Evolutionary conservation across 1,139 yeast species (phyloP).

Genomic region (Groenewaldozyma sp.): DNA sequence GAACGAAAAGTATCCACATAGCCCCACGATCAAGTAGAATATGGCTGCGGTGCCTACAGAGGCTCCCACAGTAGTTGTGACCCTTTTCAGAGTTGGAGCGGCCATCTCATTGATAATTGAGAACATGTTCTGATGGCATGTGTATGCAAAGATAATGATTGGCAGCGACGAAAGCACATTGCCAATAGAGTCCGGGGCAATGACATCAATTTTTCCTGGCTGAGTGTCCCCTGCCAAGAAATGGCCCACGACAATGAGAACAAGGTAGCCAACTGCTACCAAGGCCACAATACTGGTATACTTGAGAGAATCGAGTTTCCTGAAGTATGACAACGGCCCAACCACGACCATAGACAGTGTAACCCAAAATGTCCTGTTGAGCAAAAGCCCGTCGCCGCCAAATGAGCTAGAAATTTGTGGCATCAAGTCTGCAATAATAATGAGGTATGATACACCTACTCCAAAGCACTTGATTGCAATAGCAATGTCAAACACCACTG

Average conservation of each 20-base stretch:
- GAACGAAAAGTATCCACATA: slow-evolving; percentile 78
- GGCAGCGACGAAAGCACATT: slow-evolving; percentile 74
- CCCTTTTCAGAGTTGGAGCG: slow-evolving; percentile 43
- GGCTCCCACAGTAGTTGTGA: slow-evolving; percentile 43
- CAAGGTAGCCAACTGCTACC: slow-evolving; percentile 68
- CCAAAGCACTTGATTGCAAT: slow-evolving; percentile 91
- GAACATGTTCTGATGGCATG: slow-evolving; percentile 90
- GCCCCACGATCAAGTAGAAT: slow-evolving; percentile 61
- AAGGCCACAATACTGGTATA: slow-evolving; percentile 83
- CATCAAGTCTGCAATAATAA: slow-evolving; percentile 83
- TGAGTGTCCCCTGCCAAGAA: slow-evolving; percentile 41
- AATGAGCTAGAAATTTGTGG: slow-evolving; percentile 41
- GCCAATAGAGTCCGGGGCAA: slow-evolving; percentile 46
- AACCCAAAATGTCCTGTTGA: slow-evolving; percentile 29
- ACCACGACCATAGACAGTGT: slow-evolving; percentile 33
- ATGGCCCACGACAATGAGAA: slow-evolving; percentile 62
- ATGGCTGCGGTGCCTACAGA: slow-evolving; percentile 53
- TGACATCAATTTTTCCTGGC: slow-evolving; percentile 47
- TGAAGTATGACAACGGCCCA: slow-evolving; percentile 68
- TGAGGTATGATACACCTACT: slow-evolving; percentile 80
- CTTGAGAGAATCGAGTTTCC: slow-evolving; percentile 72
- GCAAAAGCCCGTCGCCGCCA: slow-evolving; percentile 41
- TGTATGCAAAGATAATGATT: slow-evolving; percentile 87
- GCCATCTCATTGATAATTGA: slow-evolving; percentile 77
- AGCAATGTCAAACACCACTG: slow-evolving; percentile 76